Evolutionary conservation across 2,329 filamentous ascomycete species (phyloP), one percentile per base, ranked within the genome.

Genomic region (Botrytis paeoniae): DNA sequence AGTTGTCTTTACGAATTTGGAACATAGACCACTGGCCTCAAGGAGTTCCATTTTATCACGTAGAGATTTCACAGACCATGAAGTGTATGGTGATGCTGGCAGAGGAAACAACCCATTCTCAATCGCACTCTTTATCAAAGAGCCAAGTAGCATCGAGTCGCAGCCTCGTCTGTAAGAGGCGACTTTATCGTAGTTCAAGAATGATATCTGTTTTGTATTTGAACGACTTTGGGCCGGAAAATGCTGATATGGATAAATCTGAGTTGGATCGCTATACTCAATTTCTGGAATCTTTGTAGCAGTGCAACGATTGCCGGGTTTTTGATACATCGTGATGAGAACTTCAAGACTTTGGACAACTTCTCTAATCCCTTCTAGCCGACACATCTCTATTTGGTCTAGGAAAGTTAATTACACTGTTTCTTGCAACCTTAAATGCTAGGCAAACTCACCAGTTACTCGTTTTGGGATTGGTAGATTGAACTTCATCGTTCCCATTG

Each of bases 131-230:
- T 39, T 62, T 5, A n/a, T 62, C 3, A 70, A 32, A 48, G 41
- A 37, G 3, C 69, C 69, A 62, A 70, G 41, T 14, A 70, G 41
- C 69, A 70, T 70, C 10, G 60, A 61, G 60, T 70, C 69, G 14
- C 69, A 70, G 25, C 29, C 54, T 20, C 35, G 20, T 70, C 59
- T 63, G 41, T 70, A 25, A 22, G 29, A 20, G 18, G 5, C 2
- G 18, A 39, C 16, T 2, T 69, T 2, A 10, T 3, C 29, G 6
- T 20, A 59, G 8, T 35, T 9, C 57, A 20, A 18, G 14, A 41
- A 41, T 18, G 29, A 20, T 9, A 32, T 25, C 16, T 37, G 35
- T 37, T 4, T 37, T 37, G 35, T 37, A 37, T 37, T 7, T 37
- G 6, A 37, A 37, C 35, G 35, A 37, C 35, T n/a, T n/a, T n/a